These are phyloP conservation scores for Spencermartinsiella europaea DNA, from an alignment of 805 yeast species.

Conservation along the genomic window DNA sequence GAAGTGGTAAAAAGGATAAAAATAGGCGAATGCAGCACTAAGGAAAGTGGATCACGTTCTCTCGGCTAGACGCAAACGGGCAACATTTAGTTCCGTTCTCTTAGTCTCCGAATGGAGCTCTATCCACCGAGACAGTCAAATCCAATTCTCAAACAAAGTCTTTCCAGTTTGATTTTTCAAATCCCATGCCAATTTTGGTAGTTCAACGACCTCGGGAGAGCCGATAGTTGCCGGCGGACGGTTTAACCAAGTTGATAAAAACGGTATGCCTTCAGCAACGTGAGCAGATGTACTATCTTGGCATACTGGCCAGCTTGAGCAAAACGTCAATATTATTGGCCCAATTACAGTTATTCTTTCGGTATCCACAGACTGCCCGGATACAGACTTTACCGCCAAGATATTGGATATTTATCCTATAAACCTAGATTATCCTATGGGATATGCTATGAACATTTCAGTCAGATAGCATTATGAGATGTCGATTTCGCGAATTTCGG, in stretches of 20 bases:
- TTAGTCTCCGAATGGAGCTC: not conserved
- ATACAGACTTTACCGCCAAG: conserved; percentile 12
- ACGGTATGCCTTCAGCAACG: not conserved
- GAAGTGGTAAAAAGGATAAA: not conserved
- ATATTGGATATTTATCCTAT: conserved; percentile 8
- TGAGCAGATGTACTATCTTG: conserved; percentile 5
- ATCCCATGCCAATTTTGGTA: conserved; percentile 8
- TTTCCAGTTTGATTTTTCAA: conserved; percentile 4
- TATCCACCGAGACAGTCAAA: not conserved
- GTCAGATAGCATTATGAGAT: conserved; percentile 8
- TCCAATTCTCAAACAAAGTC: too few relatives aligned
- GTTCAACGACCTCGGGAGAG: conserved; percentile 6
- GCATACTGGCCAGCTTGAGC: conserved; percentile 2
- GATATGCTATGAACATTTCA: conserved; percentile 7
- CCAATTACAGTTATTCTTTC: conserved; percentile 2
- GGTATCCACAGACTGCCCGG: conserved; percentile 7
- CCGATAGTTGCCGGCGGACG: conserved; percentile 7
- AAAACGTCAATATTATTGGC: conserved; percentile 2
- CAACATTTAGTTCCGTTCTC: not conserved
- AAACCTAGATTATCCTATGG: conserved; percentile 6
- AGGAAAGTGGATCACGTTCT: conserved; percentile 6
- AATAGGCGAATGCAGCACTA: conserved; percentile 7
- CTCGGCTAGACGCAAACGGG: too few relatives aligned
- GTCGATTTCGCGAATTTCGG: conserved; percentile 7
- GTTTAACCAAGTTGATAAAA: conserved; percentile 5